Percentiles rank a stretch among this genome's conserved stretches.
phyloP scores from a whole-genome alignment of 768 basidiomycete species.

The Serendipita sp. region DNA sequence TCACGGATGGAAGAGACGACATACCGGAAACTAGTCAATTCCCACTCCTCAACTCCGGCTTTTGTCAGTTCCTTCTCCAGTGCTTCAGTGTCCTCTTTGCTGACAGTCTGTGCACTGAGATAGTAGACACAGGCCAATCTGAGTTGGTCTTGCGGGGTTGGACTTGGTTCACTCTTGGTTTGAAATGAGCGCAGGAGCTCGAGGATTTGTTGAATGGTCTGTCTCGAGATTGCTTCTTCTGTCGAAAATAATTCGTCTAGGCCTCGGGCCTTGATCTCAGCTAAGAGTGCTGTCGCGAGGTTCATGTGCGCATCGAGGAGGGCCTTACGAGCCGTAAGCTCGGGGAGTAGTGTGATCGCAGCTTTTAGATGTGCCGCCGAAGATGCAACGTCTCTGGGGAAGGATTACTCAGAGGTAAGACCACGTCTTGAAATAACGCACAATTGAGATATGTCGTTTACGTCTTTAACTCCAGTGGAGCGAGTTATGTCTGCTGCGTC shows the following conservation, averaged over 20 bases:
- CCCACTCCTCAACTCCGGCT: slow-evolving; percentile 50
- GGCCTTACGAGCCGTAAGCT: slow-evolving; percentile 90
- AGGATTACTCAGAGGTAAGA: neutral
- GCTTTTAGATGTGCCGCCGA: slow-evolving; percentile 93
- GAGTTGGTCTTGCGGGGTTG: slow-evolving; percentile 71
- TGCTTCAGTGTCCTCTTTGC: slow-evolving; percentile 79
- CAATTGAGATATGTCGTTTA: slow-evolving; percentile 91
- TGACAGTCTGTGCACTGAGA: slow-evolving; percentile 68
- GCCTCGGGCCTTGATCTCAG: slow-evolving; percentile 87
- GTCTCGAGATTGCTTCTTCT: slow-evolving; percentile 57
- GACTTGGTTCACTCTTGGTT: slow-evolving; percentile 37
- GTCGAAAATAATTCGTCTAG: slow-evolving; percentile 95
- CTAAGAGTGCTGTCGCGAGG: slow-evolving; percentile 86
- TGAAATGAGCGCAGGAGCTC: slow-evolving; percentile 65
- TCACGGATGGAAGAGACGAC: slow-evolving; percentile 29
- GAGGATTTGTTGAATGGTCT: slow-evolving; percentile 68
- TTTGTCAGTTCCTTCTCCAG: slow-evolving; percentile 75
- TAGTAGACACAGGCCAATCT: slow-evolving; percentile 93
- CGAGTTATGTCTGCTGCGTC: slow-evolving; percentile 95
- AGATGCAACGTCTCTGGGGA: slow-evolving; percentile 64
- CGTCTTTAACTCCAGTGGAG: slow-evolving; percentile 88
- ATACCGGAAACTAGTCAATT: neutral
- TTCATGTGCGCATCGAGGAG: slow-evolving; percentile 99
- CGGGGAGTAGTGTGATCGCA: slow-evolving; percentile 91
- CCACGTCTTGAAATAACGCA: slow-evolving; percentile 24